Evolutionary conservation across 495 filamentous ascomycete genomes (phyloP).

Genomic region (Penicillium longicatenatum): DNA sequence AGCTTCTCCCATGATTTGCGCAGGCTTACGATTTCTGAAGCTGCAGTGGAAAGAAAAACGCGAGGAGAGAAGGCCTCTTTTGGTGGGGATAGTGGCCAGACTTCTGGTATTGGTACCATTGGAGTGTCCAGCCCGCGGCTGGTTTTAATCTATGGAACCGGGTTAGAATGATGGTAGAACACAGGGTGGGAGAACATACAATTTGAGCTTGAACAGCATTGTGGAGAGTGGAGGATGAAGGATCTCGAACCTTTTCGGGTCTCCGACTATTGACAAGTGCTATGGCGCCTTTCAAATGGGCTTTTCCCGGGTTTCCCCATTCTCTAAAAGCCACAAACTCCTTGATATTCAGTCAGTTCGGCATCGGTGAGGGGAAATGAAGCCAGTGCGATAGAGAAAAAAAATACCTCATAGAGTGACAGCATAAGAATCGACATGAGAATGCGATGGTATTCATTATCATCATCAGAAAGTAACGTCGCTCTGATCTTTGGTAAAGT

Average conservation of each 20-base stretch:
- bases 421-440: constrained; percentile 64
- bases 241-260: constrained; percentile 14
- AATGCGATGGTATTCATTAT: constrained; percentile 53
- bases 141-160: constrained; percentile 28
- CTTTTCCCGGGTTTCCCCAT: constrained; percentile 22
- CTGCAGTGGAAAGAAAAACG: constrained; percentile 25
- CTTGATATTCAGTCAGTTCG: constrained; percentile 18
- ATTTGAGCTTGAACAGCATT: constrained; percentile 36
- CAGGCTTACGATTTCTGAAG: constrained; percentile 32
- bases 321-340: constrained; percentile 36
- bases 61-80: constrained; percentile 19
- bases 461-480: constrained; percentile 51
- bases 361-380: background rate
- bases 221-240: constrained; percentile 22
- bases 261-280: constrained; percentile 34
- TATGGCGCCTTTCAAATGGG: constrained; percentile 38
- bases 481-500: constrained; percentile 56
- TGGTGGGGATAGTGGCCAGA: constrained; percentile 30
- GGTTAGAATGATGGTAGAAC: constrained; percentile 3
- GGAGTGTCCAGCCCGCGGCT: constrained; percentile 24
- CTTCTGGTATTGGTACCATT: constrained; percentile 28
- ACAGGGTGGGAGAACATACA: constrained; percentile 20
- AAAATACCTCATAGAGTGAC: constrained; percentile 65
- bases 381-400: background rate
- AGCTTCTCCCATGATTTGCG: constrained; percentile 29